phyloP scores from a whole-genome alignment of 2,329 filamentous ascomycete genomes.

The Acrocalymma vagum region DNA sequence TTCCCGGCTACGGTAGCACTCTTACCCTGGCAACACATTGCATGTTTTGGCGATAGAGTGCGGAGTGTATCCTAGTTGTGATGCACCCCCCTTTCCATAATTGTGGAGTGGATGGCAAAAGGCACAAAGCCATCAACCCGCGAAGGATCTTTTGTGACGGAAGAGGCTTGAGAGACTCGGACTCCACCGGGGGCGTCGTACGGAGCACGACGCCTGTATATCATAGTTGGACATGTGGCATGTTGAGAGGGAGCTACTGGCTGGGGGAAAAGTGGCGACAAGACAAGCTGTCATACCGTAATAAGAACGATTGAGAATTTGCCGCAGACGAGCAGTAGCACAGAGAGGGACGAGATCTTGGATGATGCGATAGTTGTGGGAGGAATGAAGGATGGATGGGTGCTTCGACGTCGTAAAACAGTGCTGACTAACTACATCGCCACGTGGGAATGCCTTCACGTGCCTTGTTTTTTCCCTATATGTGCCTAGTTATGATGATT shows the following conservation, averaged over 20 bases:
- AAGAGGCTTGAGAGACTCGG: slow-evolving; percentile 6
- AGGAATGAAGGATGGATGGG: slow-evolving; percentile 26
- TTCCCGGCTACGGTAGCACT: slow-evolving; percentile 22
- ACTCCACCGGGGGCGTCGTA: slow-evolving; percentile 16
- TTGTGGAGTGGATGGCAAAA: no score
- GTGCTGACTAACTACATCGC: slow-evolving; percentile 18
- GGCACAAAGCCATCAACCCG: no score
- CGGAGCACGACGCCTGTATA: slow-evolving; percentile 16
- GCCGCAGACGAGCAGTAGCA: slow-evolving; percentile 26
- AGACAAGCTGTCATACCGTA: slow-evolving; percentile 33
- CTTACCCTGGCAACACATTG: slow-evolving; percentile 18
- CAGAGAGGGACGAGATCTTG: slow-evolving; percentile 23
- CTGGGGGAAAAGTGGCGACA: slow-evolving; percentile 21
- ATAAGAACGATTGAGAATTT: slow-evolving; percentile 21
- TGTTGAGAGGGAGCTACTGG: slow-evolving; percentile 17
- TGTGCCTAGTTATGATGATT: no score
- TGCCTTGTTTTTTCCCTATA: slow-evolving; percentile 8
- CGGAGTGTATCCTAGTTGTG: no score
- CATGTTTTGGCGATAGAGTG: no score
- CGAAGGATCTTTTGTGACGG: slow-evolving; percentile 1
- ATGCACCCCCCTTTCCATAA: no score
- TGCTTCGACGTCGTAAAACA: slow-evolving; percentile 24
- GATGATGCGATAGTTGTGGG: slow-evolving; percentile 27
- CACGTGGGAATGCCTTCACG: slow-evolving; percentile 28
- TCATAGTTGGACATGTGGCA: slow-evolving; percentile 23